These are phyloP conservation scores for Kwoniella heveanensis DNA, from an alignment of 768 basidiomycete species.

Conservation along the genomic window DNA sequence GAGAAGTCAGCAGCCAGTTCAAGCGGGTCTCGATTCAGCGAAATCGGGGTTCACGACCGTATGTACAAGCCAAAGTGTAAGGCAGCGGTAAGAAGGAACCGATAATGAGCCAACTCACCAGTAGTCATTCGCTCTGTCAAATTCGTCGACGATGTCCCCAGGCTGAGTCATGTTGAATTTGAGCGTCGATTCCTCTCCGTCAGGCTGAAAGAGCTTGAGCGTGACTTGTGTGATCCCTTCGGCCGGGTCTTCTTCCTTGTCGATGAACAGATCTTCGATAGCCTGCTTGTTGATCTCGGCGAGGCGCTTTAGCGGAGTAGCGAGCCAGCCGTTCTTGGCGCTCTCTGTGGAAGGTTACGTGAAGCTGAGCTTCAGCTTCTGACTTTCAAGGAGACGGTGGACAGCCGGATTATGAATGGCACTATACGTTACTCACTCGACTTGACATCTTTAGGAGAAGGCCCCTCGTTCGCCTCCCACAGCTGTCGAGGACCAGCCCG, in stretches of 20 bases:
- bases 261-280: neutral
- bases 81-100: neutral
- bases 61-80: no score
- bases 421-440: neutral
- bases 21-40: neutral
- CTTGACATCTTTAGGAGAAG: neutral
- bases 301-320: neutral
- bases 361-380: neutral
- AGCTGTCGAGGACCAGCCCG: neutral
- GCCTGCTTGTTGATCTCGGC: neutral
- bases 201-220: neutral
- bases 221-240: neutral
- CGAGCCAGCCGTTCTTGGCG: neutral
- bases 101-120: neutral
- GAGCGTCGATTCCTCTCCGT: neutral
- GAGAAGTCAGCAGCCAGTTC: neutral
- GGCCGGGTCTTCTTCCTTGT: neutral
- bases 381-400: no score
- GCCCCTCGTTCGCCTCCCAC: neutral
- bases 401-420: no score
- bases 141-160: neutral
- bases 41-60: no score
- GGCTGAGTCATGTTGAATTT: neutral
- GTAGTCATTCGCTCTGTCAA: neutral
- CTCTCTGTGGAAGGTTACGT: neutral